Evolutionary conservation across 1,284 basidiomycete genomes (phyloP).

Genomic region (Pseudozyma hubeiensis): DNA sequence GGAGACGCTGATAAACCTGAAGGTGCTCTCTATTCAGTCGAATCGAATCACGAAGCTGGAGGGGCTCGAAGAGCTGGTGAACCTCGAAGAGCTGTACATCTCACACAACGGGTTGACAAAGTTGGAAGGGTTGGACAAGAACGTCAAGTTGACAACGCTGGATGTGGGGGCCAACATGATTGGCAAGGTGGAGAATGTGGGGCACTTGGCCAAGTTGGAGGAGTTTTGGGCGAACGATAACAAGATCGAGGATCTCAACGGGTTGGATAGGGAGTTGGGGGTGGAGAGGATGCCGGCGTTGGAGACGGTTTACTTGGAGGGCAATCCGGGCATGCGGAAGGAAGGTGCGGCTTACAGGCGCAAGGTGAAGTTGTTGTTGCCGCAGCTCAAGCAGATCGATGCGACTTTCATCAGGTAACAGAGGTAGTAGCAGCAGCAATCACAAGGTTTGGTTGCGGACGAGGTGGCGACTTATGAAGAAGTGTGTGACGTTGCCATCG

Average conservation of each 20-base stretch:
- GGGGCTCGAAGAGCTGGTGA: slow-evolving; percentile 72
- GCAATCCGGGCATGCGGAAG: slow-evolving; percentile 86
- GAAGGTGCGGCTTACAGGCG: slow-evolving; percentile 85
- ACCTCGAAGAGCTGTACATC: slow-evolving; percentile 89
- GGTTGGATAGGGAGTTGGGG: slow-evolving; percentile 80
- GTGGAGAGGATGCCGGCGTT: slow-evolving; percentile 74
- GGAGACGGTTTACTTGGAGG: slow-evolving; percentile 92
- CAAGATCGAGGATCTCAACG: slow-evolving; percentile 77
- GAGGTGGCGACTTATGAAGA: neutral
- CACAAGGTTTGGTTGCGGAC: neutral
- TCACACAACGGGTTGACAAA: slow-evolving; percentile 89
- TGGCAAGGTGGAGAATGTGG: slow-evolving; percentile 80
- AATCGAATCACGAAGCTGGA: slow-evolving; percentile 92
- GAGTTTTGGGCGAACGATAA: slow-evolving; percentile 97
- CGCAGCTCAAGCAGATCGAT: slow-evolving; percentile 92
- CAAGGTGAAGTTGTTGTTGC: slow-evolving; percentile 87
- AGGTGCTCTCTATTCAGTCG: slow-evolving; percentile 79
- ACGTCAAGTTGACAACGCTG: slow-evolving; percentile 78
- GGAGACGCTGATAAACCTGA: slow-evolving; percentile 30
- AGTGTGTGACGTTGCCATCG: neutral
- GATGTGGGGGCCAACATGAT: slow-evolving; percentile 91
- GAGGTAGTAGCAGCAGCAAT: slow-evolving; percentile 61
- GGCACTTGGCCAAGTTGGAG: slow-evolving; percentile 80
- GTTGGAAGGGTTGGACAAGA: slow-evolving; percentile 82
- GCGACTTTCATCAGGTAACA: slow-evolving; percentile 76